phyloP scores from a whole-genome alignment of 2,329 filamentous ascomycete genomes.

The Penicillium sclerotiorum region DNA sequence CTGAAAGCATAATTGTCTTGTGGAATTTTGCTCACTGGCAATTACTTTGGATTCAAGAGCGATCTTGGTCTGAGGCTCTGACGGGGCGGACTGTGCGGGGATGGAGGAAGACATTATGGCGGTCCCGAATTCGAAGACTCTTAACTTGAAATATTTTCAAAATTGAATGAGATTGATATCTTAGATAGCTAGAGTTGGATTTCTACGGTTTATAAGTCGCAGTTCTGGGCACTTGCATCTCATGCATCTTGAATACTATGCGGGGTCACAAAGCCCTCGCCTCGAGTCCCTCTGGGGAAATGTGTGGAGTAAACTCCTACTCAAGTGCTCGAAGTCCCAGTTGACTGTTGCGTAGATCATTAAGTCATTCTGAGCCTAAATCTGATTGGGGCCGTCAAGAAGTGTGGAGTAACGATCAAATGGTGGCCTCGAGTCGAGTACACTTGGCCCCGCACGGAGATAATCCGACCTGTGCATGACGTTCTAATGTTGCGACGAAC shows the following conservation, averaged over 20 bases:
- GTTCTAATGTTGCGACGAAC: too few relatives aligned
- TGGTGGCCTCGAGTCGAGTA: slow-evolving; percentile 12
- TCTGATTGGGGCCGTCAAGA: background rate
- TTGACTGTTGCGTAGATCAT: too few relatives aligned
- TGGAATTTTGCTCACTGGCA: slow-evolving; percentile 7
- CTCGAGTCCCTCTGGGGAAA: slow-evolving; percentile 1
- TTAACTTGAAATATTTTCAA: too few relatives aligned
- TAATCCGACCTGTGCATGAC: slow-evolving; percentile 1
- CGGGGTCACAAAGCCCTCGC: slow-evolving; percentile 9
- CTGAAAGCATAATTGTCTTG: background rate
- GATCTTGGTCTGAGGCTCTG: slow-evolving; percentile 14
- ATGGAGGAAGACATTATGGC: slow-evolving; percentile 13
- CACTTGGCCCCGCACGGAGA: slow-evolving; percentile 6
- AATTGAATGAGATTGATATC: too few relatives aligned
- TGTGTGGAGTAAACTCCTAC: too few relatives aligned
- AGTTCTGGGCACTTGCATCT: too few relatives aligned
- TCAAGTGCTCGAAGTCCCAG: too few relatives aligned
- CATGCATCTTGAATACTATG: background rate
- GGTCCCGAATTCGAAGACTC: too few relatives aligned
- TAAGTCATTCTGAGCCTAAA: background rate
- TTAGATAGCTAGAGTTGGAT: too few relatives aligned
- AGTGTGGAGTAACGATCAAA: background rate
- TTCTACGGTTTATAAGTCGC: too few relatives aligned
- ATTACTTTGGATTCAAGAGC: slow-evolving; percentile 15
- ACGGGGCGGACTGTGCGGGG: slow-evolving; percentile 7